Evolutionary conservation across 2,329 filamentous ascomycete species (phyloP).

Genomic region (Nemania bipapillata): DNA sequence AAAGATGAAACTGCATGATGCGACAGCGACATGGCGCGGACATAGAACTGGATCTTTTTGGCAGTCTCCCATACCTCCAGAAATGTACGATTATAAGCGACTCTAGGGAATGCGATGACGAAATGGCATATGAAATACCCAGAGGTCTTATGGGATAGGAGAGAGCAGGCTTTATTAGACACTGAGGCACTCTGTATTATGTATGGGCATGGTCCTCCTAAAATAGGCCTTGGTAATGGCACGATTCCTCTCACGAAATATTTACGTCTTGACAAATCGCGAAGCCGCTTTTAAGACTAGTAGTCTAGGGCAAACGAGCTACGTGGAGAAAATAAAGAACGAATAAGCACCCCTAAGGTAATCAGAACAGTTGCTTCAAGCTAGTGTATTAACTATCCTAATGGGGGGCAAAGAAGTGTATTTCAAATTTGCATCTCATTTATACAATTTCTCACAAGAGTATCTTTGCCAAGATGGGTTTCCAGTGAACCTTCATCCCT

Average conservation of each 20-base stretch:
- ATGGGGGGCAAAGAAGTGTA: too few relatives aligned
- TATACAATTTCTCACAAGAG: too few relatives aligned
- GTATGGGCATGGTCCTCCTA: constrained; percentile 15
- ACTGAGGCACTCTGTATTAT: constrained; percentile 28
- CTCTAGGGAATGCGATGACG: constrained; percentile 28
- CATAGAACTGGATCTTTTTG: constrained; percentile 17
- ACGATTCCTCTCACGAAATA: constrained; percentile 30
- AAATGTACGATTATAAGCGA: constrained; percentile 38
- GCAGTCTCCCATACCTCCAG: constrained; percentile 8
- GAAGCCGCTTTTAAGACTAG: neutral
- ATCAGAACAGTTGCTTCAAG: too few relatives aligned
- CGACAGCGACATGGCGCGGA: constrained; percentile 8
- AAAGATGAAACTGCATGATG: neutral
- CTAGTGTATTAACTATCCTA: too few relatives aligned
- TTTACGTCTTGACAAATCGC: neutral
- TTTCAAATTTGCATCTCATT: too few relatives aligned
- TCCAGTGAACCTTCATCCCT: too few relatives aligned
- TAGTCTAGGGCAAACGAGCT: neutral
- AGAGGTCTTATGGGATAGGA: constrained; percentile 16
- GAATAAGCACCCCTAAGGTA: too few relatives aligned
- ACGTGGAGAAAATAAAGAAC: too few relatives aligned
- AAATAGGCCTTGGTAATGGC: constrained; percentile 30
- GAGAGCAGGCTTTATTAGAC: constrained; percentile 14
- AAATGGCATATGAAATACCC: constrained; percentile 20
- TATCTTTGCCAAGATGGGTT: too few relatives aligned